Conservation (phyloP, 1,139 yeast species). For the Candida sojae region DNA sequence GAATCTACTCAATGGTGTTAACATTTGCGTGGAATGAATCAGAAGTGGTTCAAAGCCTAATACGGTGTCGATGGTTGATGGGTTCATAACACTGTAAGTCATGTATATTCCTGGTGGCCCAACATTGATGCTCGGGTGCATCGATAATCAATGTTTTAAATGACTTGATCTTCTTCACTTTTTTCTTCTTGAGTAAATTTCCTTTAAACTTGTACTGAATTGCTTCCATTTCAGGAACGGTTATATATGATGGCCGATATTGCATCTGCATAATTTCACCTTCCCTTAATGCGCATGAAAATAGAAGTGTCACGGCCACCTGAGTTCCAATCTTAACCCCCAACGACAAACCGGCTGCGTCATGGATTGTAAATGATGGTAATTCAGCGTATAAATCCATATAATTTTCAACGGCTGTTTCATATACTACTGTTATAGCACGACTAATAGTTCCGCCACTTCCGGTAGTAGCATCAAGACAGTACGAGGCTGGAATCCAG, state of each 20-base stretch:
- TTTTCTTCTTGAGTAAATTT: constrained; percentile 7
- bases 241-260: constrained; percentile 12
- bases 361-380: constrained; percentile 6
- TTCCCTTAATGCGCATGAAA: constrained; percentile 9
- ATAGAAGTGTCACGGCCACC: constrained; percentile 8
- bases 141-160: constrained; percentile 15
- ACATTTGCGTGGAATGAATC: constrained; percentile 2
- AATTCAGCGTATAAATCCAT: constrained; percentile 10
- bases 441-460: constrained; percentile 14
- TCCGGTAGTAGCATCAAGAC: constrained; percentile 14
- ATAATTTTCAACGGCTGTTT: constrained; percentile 11
- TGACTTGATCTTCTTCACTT: constrained; percentile 6
- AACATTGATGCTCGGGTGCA: constrained; percentile 16
- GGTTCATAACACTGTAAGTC: constrained; percentile 12
- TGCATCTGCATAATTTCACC: constrained; percentile 14
- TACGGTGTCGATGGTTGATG: constrained; percentile 2
- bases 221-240: constrained; percentile 10
- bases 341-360: constrained; percentile 11
- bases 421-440: constrained; percentile 7
- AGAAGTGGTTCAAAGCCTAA: neutral
- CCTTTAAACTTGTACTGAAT: constrained; percentile 10
- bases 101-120: constrained; percentile 9
- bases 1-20: constrained; percentile 26
- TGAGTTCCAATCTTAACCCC: constrained; percentile 14
- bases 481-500: constrained; percentile 16